Conservation (phyloP, 2,329 filamentous ascomycete species). For the Paramyrothecium roridum region DNA sequence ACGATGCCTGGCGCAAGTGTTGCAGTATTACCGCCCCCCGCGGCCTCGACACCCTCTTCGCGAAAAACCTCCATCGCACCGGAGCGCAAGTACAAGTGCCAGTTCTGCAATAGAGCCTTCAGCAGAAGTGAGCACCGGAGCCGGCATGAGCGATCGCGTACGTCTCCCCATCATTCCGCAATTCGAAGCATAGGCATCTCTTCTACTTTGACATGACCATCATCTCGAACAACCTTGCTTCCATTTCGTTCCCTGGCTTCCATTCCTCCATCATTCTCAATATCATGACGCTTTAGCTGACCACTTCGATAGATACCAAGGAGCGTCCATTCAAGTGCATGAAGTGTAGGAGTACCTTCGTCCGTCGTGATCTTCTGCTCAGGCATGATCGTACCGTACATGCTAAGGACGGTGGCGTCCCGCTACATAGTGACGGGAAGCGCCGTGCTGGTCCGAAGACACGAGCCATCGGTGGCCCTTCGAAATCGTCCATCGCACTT, state of each 20-base stretch:
- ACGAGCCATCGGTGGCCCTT: constrained; percentile 58
- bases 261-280: constrained; percentile 7
- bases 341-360: constrained; percentile 98
- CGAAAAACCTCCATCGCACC: constrained; percentile 76
- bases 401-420: constrained; percentile 93
- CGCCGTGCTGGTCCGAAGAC: constrained; percentile 72
- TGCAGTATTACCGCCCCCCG: constrained; percentile 60
- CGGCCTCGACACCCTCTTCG: constrained; percentile 66
- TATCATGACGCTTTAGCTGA: constrained; percentile 17
- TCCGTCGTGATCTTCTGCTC: constrained; percentile 91
- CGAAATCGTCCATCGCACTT: constrained; percentile 74
- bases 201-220: neutral
- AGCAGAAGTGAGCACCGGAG: constrained; percentile 96
- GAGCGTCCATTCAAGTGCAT: constrained; percentile 98
- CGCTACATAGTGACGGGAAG: constrained; percentile 91
- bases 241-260: constrained; percentile 5
- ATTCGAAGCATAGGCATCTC: neutral
- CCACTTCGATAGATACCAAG: constrained; percentile 73
- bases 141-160: constrained; percentile 97
- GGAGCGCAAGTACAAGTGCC: constrained; percentile 99
- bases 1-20: constrained; percentile 70
- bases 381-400: constrained; percentile 98
- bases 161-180: constrained; percentile 41
- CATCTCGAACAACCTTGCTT: neutral
- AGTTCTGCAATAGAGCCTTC: constrained; percentile 97